Evolutionary conservation across 305 asterid species (phyloP), one percentile per base, ranked within the genome.

Genomic region (Solanum hybrid): DNA sequence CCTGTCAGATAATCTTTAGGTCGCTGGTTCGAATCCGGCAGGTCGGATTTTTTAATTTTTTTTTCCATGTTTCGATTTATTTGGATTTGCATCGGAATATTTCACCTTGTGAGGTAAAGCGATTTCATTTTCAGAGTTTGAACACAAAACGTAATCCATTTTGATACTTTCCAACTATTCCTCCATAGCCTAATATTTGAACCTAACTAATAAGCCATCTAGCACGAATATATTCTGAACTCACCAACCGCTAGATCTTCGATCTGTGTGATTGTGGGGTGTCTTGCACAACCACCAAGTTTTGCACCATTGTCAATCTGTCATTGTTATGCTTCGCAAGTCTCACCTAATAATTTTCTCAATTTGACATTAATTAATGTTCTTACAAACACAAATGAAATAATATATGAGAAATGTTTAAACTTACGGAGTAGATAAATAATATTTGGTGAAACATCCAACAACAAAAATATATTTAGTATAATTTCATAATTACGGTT

Each of bases 21-120:
- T 95, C 95, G 92, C 97, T 95, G 98, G 97, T 92, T 94, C 97
- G 96, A 93, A 93, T 94, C 97, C 95, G 87, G 75, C 76, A 84
- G 87, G 87, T 85, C 87, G 87, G 87, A 85, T 35, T 35, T 4
- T 12, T 11, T 1, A 15, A 0, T 7, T 17, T 7, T 19, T 56
- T 56, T 56, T 17, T 1, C 7, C 9, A 7, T 13, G 26, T 0
- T 60, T 60, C 2, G 32, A 69, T 2, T 64, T 7, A 22, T 22
- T 64, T 5, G 1, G 72, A 22, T 64, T 22, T 64, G 6, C 5
- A 5, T 56, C 0, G 11, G 24, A 19, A 56, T 56, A 56, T 56
- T 56, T 17, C 69, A 56, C 17, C 51, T 40, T 0, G 51, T 42
- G 56, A 42, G 6, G 56, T 42, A 42, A 42, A 42, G 4, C 2